Evolutionary conservation across 1,284 basidiomycete species (phyloP).

Genomic region (Ustanciosporium gigantosporum): DNA sequence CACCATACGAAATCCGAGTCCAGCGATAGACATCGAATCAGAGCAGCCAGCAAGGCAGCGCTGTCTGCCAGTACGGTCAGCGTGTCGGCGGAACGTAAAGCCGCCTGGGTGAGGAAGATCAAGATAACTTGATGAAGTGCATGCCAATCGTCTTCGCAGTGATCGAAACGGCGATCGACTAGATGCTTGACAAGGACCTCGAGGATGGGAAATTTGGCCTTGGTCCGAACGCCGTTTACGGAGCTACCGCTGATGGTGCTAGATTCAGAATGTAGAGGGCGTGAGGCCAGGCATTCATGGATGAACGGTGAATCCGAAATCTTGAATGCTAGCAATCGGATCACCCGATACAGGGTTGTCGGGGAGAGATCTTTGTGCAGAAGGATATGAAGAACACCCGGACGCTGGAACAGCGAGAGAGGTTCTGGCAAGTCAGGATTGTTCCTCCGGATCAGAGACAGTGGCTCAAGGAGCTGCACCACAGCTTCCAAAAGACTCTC

Average conservation of each 20-base stretch:
- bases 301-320: slow-evolving; percentile 22
- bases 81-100: slow-evolving; percentile 30
- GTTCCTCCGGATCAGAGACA: slow-evolving; percentile 8
- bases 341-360: slow-evolving; percentile 8
- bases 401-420: slow-evolving; percentile 7
- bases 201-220: slow-evolving; percentile 35
- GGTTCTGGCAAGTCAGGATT: no score
- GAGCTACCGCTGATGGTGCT: background rate
- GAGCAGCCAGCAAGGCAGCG: slow-evolving; percentile 38
- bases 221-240: background rate
- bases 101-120: slow-evolving; percentile 31
- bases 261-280: background rate
- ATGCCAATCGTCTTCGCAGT: slow-evolving; percentile 27
- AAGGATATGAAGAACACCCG: slow-evolving; percentile 23
- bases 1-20: slow-evolving; percentile 44
- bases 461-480: slow-evolving; percentile 14
- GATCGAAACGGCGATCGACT: slow-evolving; percentile 43
- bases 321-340: slow-evolving; percentile 17
- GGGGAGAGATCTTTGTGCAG: slow-evolving; percentile 18
- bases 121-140: slow-evolving; percentile 21
- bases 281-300: slow-evolving; percentile 24
- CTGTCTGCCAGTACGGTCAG: slow-evolving; percentile 41
- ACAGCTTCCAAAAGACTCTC: slow-evolving; percentile 21
- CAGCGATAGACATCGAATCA: slow-evolving; percentile 41
- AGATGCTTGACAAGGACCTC: slow-evolving; percentile 48